Evolutionary conservation across 2,329 filamentous ascomycete genomes (phyloP).

Genomic region (Ascochyta rabiei): DNA sequence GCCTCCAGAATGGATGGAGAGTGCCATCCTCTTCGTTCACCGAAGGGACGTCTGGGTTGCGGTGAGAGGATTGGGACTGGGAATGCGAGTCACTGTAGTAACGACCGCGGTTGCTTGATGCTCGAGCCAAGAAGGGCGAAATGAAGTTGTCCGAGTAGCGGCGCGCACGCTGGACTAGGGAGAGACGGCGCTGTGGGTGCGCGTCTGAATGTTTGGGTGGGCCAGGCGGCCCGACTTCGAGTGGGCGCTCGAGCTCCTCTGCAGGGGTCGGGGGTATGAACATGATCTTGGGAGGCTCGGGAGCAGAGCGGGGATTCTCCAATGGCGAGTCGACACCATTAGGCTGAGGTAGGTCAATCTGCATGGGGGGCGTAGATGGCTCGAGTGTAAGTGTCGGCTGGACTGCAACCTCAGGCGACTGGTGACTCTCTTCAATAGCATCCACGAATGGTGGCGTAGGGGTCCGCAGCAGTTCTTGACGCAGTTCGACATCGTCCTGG

Average conservation of each 20-base stretch:
- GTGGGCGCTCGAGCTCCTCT: constrained; percentile 53
- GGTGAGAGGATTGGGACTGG: constrained; percentile 17
- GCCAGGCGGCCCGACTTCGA: constrained; percentile 39
- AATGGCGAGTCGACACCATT: constrained; percentile 61
- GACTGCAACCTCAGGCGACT: constrained; percentile 10
- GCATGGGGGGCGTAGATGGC: constrained; percentile 46
- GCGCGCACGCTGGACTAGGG: constrained; percentile 52
- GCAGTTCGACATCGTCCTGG: constrained; percentile 26
- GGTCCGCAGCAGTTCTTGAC: constrained; percentile 24
- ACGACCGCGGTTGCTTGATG: constrained; percentile 34
- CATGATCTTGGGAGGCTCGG: constrained; percentile 62
- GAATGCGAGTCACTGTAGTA: constrained; percentile 28
- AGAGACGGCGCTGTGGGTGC: constrained; percentile 46
- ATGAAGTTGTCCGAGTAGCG: constrained; percentile 55
- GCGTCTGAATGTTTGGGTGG: constrained; percentile 41
- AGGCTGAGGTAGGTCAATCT: constrained; percentile 30
- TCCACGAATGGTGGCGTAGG: constrained; percentile 37
- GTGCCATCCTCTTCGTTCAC: constrained; percentile 52
- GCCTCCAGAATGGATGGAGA: constrained; percentile 67
- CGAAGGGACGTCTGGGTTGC: constrained; percentile 33
- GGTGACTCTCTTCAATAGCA: constrained; percentile 21
- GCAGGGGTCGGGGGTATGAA: constrained; percentile 62
- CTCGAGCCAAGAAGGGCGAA: constrained; percentile 48
- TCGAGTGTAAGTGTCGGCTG: constrained; percentile 42
- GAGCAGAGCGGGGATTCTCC: constrained; percentile 63